A percentile compares a stretch with the other conserved stretches of the same genome.
Conservation (phyloP, 352 stramenopile genomes). For the Thraustochytrium sp. region DNA sequence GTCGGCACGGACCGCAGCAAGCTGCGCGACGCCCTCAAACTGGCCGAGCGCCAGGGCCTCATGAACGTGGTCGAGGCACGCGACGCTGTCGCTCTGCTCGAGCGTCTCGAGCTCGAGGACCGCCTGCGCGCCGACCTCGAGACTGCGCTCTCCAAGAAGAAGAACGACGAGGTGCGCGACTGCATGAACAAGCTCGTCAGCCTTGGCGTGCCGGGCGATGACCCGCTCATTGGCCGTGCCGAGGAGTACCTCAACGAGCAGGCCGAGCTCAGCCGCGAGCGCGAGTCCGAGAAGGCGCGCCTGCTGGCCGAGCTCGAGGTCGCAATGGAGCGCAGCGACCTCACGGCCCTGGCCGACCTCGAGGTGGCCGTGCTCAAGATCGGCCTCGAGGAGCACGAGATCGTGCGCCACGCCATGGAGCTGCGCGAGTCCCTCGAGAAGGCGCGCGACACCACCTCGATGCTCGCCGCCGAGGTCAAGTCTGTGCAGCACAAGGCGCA, state of each 20-base stretch:
- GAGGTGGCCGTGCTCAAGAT: conserved; percentile 43
- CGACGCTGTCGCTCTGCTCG: conserved; percentile 48
- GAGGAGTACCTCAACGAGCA: conserved; percentile 43
- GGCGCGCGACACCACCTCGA: conserved; percentile 11
- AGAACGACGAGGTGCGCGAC: conserved; percentile 44
- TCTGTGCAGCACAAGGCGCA: neutral
- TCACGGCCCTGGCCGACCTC: conserved; percentile 41
- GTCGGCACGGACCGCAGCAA: conserved; percentile 46
- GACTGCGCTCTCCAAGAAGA: conserved; percentile 31
- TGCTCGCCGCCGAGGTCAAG: neutral
- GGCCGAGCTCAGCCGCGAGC: conserved; percentile 8
- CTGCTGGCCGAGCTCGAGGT: conserved; percentile 41
- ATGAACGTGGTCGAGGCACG: conserved; percentile 48
- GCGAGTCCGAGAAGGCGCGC: conserved; percentile 38
- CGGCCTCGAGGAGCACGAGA: conserved; percentile 39
- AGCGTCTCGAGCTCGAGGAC: conserved; percentile 50
- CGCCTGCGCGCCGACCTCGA: conserved; percentile 40
- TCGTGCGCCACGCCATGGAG: conserved; percentile 50
- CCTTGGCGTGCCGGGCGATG: conserved; percentile 46
- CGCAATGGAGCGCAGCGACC: conserved; percentile 44
- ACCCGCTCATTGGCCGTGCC: conserved; percentile 45
- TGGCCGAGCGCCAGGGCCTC: conserved; percentile 42
- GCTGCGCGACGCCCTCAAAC: conserved; percentile 9
- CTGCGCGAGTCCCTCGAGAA: neutral
- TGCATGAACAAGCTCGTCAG: conserved; percentile 51